Conservation (phyloP, 192 early-diverging fungal species). For the Mortierella alpina region DNA sequence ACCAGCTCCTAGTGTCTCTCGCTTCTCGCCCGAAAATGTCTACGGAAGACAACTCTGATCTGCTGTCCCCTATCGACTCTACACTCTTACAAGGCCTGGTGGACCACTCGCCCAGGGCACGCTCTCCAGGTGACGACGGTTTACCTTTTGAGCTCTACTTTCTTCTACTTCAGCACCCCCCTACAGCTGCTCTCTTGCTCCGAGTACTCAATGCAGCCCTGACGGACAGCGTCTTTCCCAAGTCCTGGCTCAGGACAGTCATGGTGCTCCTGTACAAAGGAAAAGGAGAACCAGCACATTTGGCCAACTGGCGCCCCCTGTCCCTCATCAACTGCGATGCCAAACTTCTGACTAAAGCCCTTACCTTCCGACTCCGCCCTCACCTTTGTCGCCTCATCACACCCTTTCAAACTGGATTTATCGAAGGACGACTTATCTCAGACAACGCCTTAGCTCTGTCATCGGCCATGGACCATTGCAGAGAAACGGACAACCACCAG, state of each 20-base stretch:
- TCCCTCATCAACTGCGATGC: slow-evolving; percentile 32
- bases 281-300: slow-evolving; percentile 23
- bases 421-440: slow-evolving; percentile 2
- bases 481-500: not conserved
- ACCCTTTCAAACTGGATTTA: slow-evolving; percentile 10
- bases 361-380: not conserved
- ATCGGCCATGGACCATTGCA: slow-evolving; percentile 2
- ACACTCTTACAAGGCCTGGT: not conserved
- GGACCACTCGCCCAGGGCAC: not conserved
- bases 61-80: not conserved
- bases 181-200: not conserved
- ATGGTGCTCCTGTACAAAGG: slow-evolving; percentile 21
- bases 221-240: no score
- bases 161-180: not conserved
- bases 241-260: not conserved
- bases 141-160: slow-evolving; percentile 1
- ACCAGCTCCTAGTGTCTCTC: not conserved
- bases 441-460: slow-evolving; percentile 10
- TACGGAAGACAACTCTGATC: not conserved
- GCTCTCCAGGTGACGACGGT: not conserved
- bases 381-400: slow-evolving; percentile 10
- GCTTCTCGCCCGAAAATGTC: not conserved
- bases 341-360: slow-evolving; percentile 10
- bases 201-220: not conserved
- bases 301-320: slow-evolving; percentile 24